These are phyloP conservation scores for Termitomyces sp. DNA, from an alignment of 1,284 basidiomycete species.

Conservation along the genomic window DNA sequence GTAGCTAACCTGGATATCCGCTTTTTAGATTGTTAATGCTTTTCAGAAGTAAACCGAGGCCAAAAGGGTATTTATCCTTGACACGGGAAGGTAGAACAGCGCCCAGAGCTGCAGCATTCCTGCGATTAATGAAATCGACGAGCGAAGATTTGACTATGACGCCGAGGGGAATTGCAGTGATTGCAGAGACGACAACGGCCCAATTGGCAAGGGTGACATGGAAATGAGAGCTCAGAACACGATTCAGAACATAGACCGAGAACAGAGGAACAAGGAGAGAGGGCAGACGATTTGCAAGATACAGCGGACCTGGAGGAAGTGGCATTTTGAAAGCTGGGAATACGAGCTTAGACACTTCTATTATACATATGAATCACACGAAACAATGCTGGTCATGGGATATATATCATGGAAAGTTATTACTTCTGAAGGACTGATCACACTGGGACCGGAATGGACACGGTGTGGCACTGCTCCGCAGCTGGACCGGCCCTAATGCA, in stretches of 20 bases:
- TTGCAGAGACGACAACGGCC: slow-evolving; percentile 8
- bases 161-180: slow-evolving; percentile 26
- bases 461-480: slow-evolving; percentile 5
- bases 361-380: slow-evolving; percentile 9
- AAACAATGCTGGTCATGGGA: not conserved
- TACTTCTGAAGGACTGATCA: not conserved
- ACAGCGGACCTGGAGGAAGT: slow-evolving; percentile 12
- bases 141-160: slow-evolving; percentile 21
- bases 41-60: slow-evolving; percentile 25
- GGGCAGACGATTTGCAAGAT: slow-evolving; percentile 10
- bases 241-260: slow-evolving; percentile 10
- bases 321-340: slow-evolving; percentile 5
- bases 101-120: slow-evolving; percentile 27
- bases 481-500: slow-evolving; percentile 19
- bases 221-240: slow-evolving; percentile 3
- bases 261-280: slow-evolving; percentile 12
- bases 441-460: slow-evolving; percentile 2
- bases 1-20: slow-evolving; percentile 28
- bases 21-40: slow-evolving; percentile 25
- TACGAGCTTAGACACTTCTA: not conserved
- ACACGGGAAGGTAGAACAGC: slow-evolving; percentile 28
- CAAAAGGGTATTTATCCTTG: slow-evolving; percentile 27
- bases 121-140: slow-evolving; percentile 19
- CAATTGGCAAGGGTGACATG: slow-evolving; percentile 11
- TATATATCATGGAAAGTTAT: not conserved